Evolutionary conservation across 2,329 filamentous ascomycete genomes (phyloP).

Genomic region (Incumbomyces lentus): DNA sequence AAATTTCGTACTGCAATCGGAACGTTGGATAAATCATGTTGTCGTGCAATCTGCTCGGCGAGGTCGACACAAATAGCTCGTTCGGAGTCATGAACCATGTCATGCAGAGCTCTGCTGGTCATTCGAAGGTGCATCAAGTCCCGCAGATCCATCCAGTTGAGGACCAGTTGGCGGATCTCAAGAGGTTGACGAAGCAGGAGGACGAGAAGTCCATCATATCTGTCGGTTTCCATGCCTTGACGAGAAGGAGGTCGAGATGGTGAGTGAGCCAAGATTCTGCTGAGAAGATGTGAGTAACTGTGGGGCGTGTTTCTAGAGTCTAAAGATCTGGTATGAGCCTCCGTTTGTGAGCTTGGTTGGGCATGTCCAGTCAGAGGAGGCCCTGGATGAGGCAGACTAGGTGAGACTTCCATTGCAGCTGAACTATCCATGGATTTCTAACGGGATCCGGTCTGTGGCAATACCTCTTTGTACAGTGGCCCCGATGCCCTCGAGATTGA

Average conservation of each 20-base stretch:
- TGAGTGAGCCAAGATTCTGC: conserved; percentile 1
- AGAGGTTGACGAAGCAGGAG: conserved; percentile 7
- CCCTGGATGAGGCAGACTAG: too few relatives aligned
- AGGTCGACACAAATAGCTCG: conserved; percentile 4
- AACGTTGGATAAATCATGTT: conserved; percentile 1
- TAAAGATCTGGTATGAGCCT: too few relatives aligned
- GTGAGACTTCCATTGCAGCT: too few relatives aligned
- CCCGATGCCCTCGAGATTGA: too few relatives aligned
- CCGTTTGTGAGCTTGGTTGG: neutral
- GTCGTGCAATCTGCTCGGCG: neutral
- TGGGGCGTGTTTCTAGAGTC: neutral
- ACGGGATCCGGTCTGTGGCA: too few relatives aligned
- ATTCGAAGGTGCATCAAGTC: conserved; percentile 8
- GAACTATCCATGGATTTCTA: too few relatives aligned
- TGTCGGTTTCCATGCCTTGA: neutral
- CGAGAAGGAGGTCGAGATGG: neutral
- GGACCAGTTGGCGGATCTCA: conserved; percentile 5
- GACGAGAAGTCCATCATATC: neutral
- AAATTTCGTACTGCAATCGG: neutral
- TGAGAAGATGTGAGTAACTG: conserved; percentile 2
- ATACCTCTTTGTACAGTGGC: too few relatives aligned
- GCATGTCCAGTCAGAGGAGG: neutral
- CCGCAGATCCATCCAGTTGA: conserved; percentile 2
- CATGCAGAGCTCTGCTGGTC: conserved; percentile 2
- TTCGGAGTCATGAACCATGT: conserved; percentile 7